A percentile compares a stretch with the other conserved stretches of the same genome.
Conservation (phyloP, 257 asterid genomes). For the Solanum peruvianum region DNA sequence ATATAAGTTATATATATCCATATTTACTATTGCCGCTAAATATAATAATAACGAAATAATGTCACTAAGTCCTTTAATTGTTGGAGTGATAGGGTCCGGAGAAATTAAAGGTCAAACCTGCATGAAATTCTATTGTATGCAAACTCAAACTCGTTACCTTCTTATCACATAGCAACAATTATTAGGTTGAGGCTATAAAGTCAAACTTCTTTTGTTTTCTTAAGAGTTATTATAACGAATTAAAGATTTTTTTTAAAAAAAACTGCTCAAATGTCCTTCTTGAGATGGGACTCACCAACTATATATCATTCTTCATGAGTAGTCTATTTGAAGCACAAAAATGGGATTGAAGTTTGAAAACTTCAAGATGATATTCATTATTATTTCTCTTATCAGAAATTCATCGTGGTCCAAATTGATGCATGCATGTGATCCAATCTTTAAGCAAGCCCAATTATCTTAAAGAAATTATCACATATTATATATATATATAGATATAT, state of each 20-base stretch:
- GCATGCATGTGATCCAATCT: not conserved
- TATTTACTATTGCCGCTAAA: too few species aligned
- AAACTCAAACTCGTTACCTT: not conserved
- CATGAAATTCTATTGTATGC: too few species aligned
- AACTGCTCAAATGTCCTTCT: not conserved
- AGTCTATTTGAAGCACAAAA: constrained; percentile 2
- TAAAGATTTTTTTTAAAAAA: not conserved
- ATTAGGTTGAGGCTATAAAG: not conserved
- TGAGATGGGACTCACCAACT: constrained; percentile 23
- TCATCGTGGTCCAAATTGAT: not conserved
- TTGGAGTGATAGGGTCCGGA: too few species aligned
- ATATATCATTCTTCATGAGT: not conserved
- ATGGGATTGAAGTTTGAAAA: not conserved
- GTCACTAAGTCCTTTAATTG: too few species aligned
- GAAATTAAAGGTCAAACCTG: too few species aligned
- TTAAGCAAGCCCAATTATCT: not conserved
- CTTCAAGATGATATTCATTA: not conserved
- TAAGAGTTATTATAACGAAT: not conserved
- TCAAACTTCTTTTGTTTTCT: not conserved
- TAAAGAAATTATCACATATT: not conserved
- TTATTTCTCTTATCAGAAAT: not conserved
- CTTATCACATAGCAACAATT: not conserved
- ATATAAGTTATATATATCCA: too few species aligned
- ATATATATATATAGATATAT: too few species aligned
- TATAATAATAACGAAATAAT: too few species aligned